Percentiles rank a stretch among this genome's conserved stretches.
phyloP scores from a whole-genome alignment of 2,329 filamentous ascomycete genomes.

The Calonectria pseudoreteaudii region DNA sequence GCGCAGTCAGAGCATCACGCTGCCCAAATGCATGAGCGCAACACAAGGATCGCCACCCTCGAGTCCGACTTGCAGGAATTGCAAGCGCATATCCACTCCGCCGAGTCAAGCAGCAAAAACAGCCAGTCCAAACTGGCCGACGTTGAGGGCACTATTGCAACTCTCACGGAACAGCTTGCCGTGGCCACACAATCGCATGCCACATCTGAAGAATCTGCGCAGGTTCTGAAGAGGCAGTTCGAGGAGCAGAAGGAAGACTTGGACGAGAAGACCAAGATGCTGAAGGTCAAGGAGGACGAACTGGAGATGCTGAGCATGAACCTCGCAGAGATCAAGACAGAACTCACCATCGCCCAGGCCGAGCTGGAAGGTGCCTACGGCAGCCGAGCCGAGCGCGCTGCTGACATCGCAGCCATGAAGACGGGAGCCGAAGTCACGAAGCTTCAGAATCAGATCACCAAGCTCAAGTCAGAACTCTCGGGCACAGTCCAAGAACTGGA shows the following conservation, averaged over 20 bases:
- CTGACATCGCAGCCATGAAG: slow-evolving; percentile 67
- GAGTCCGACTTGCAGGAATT: slow-evolving; percentile 49
- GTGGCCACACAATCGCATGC: slow-evolving; percentile 42
- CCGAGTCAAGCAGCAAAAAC: slow-evolving; percentile 55
- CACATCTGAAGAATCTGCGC: slow-evolving; percentile 43
- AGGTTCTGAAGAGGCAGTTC: slow-evolving; percentile 41
- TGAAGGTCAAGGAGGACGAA: slow-evolving; percentile 62
- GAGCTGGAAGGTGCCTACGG: slow-evolving; percentile 73
- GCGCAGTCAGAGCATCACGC: slow-evolving; percentile 49
- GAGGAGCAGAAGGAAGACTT: slow-evolving; percentile 36
- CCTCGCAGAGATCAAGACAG: slow-evolving; percentile 70
- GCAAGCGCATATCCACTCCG: slow-evolving; percentile 39
- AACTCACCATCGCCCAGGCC: slow-evolving; percentile 70
- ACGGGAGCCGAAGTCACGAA: slow-evolving; percentile 58
- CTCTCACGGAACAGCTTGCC: slow-evolving; percentile 45
- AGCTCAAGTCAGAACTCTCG: slow-evolving; percentile 63
- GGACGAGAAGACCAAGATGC: slow-evolving; percentile 54
- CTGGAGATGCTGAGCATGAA: slow-evolving; percentile 63
- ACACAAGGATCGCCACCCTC: slow-evolving; percentile 56
- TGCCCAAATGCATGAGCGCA: slow-evolving; percentile 50
- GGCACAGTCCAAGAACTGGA: slow-evolving; percentile 65
- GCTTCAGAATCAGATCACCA: slow-evolving; percentile 61
- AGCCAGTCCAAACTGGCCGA: slow-evolving; percentile 47
- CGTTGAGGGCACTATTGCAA: slow-evolving; percentile 45
- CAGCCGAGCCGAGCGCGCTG: slow-evolving; percentile 68